Percentiles rank a stretch among this genome's conserved stretches.
These are phyloP conservation scores for Harringtonia aguacate DNA, from an alignment of 2,329 filamentous ascomycete genomes.

Conservation along the genomic window DNA sequence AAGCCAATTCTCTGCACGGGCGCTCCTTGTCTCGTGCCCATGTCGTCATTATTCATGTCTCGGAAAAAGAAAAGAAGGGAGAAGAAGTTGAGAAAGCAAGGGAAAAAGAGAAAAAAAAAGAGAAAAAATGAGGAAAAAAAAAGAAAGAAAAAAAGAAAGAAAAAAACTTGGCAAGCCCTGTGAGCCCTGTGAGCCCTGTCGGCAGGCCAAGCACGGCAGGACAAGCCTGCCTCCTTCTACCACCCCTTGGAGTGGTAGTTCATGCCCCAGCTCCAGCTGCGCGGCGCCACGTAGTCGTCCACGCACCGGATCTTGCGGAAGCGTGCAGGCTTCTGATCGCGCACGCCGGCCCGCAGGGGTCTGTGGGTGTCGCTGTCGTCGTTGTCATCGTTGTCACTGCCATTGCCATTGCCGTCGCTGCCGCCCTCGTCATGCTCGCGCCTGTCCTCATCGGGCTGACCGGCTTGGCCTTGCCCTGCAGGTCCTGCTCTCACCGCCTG, in stretches of 20 bases:
- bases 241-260: constrained; percentile 10
- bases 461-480: too few relatives aligned
- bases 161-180: too few relatives aligned
- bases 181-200: too few relatives aligned
- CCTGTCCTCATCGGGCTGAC: too few relatives aligned
- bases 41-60: too few relatives aligned
- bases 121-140: neutral
- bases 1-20: too few relatives aligned
- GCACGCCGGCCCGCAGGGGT: neutral
- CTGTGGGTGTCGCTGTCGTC: neutral
- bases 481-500: neutral
- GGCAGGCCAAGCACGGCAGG: too few relatives aligned
- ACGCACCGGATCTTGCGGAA: constrained; percentile 2
- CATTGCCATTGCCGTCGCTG: neutral
- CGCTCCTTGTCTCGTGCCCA: too few relatives aligned
- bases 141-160: neutral
- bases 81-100: too few relatives aligned
- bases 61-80: neutral
- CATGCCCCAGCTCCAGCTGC: constrained; percentile 4
- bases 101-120: too few relatives aligned
- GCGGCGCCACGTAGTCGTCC: constrained; percentile 4
- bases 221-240: constrained; percentile 3
- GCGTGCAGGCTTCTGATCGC: neutral
- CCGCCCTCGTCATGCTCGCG: neutral
- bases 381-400: neutral